Evolutionary conservation across 2,329 filamentous ascomycete species (phyloP), one percentile per base, ranked within the genome.

Genomic region (Cyanodermella asteris): DNA sequence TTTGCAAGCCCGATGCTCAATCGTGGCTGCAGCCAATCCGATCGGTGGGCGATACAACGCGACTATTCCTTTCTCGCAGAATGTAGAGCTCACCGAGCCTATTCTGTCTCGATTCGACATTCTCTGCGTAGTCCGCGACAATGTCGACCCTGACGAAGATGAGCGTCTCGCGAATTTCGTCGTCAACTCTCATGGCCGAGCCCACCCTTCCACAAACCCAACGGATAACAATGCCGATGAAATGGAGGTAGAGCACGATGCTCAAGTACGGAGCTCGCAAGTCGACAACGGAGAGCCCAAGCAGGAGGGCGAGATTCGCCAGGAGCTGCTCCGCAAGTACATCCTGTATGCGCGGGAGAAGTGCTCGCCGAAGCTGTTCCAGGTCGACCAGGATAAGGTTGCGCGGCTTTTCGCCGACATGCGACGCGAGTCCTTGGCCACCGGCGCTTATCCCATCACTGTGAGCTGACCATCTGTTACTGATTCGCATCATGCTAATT

Each of bases 41-140:
- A 84, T 91, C 31, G 84, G 82, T 23, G 87, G 87, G 13, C 76
- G 87, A 22, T 97, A 97, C 56, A 94, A 94, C 51, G 81, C 77
- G 20, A 93, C 82, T 1, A 77, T 91, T 18, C 84, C 87, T 3
- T 94, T 97, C 51, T 82, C 80, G 1, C 69, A 91, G 45, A 97
- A 97, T 35, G 87, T 97, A 19, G 78, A 97, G 44, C 61, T 97
- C 27, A 97, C 87, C 0, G 87, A 97, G 49, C 87, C 87, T 24
- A 97, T 97, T 40, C 49, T 97, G 44, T 94, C 84, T 8, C 84
- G 87, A 64, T 97, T 97, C 45, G 87, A 97, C 37, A 90, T 97
- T 36, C 64, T 97, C 6, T 91, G 80, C 43, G 87, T 97, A 5
- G 84, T 97, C 10, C 72, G 87, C 24, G 87, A 97, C 45, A 90